Evolutionary conservation across 352 stramenopile genomes (phyloP), one percentile per base, ranked within the genome.

Genomic region (Globisporangium alternatum): DNA sequence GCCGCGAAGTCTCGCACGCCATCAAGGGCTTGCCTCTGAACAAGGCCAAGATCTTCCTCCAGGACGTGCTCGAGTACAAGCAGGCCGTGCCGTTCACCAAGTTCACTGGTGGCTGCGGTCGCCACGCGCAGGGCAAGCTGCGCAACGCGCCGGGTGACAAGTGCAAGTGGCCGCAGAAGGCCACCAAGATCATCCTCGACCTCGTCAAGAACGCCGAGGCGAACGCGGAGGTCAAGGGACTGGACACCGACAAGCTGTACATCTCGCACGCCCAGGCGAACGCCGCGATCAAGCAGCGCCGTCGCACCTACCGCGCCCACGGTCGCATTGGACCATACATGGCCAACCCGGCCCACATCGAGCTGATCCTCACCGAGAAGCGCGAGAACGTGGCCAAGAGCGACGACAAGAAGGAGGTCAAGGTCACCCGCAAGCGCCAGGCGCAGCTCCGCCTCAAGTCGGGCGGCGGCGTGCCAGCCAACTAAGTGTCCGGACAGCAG

Each of bases 111-210:
- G 98, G 98, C 78, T 98, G 98, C 71, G 97, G 98, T 71, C 96
- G 96, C 76, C 97, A 99, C 80, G 93, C 94, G 61, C 93, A 98
- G 87, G 97, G 90, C 69, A 99, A 99, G 89, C 85, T 97, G 69
- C 71, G 78, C 65, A 97, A 97, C 67, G 91, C 95, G 59, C 90
- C 97, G 48, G 98, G 88, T 59, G 92, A 98, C 90, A 98, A 98
- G 86, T 98, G 96, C 86, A 96, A 97, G 77, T 99, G 97, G 97
- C 98, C 98, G 45, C 93, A 99, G 66, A 99, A 99, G 85, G 96
- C 97, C 19, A 99, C 96, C 49, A 98, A 98, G 74, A 98, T 99
- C 73, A 98, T 99, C 65, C 81, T 98, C 48, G 97, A 99, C 81
- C 81, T 99, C 35, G 81, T 99, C 68, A 97, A 97, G 75, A 99